Base-by-base conservation (phyloP, 805 yeast species). In the Komagataella kurtzmanii region DNA sequence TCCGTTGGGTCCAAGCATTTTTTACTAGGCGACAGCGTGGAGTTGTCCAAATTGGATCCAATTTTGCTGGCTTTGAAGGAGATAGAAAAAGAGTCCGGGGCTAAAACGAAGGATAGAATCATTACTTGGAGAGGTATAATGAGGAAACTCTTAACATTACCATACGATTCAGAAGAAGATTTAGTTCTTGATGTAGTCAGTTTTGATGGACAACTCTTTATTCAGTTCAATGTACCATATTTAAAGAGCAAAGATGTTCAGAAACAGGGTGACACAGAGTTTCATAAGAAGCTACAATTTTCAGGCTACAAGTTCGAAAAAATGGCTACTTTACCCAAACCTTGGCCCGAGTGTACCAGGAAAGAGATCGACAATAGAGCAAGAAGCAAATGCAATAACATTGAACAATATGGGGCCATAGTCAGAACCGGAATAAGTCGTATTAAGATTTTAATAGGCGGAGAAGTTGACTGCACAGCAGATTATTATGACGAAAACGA, bases 401-500 rank as follows among this genome's bases (percentile, higher is more conserved):
- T 80, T 49, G 88, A 83, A 58, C 96, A 91, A 66, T 89, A 80
- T 61, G 71, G 84, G 48, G 75, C 88, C 0, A 83, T 91, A n/a
- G 90, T 90, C 5, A 76, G 77, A 58, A 83, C 97, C 0, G 95
- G 96, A 2, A 80, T 91, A 14, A 97, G 96, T 7, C 75, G 74
- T 48, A 75, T 80, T 17, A 78, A 76, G 55, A 66, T 88, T 47
- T 64, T 87, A 5, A 65, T 89, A 47, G 96, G 89, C 1, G 97
- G 96, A 1, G 98, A 93, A 67, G 87, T 91, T 18, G 98, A 91
- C 65, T 85, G 97, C 63, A 83, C 85, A 8, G 85, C 83, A 76
- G 97, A 89, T 63, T 88, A 79, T 59, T 55, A 57, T 24, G 61
- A 60, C 49, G 62, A 64, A 52, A 63, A 47, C 53, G 79, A 77